phyloP scores from a whole-genome alignment of 2,329 filamentous ascomycete genomes.

The Ophiocordyceps australis region DNA sequence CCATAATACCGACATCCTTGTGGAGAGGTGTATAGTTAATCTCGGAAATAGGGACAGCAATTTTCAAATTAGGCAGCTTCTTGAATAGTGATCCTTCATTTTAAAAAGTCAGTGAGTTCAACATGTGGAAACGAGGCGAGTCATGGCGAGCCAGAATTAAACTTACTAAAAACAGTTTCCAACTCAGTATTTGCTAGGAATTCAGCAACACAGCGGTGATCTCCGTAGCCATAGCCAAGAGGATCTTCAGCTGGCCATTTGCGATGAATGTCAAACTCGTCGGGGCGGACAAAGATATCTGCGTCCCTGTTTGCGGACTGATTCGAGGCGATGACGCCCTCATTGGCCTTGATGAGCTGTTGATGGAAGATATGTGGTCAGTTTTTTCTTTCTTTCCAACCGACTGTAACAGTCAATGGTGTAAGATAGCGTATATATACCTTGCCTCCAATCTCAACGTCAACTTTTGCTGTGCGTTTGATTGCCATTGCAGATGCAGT shows the following conservation, averaged over 20 bases:
- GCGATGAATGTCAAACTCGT: slow-evolving; percentile 24
- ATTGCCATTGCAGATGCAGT: slow-evolving; percentile 27
- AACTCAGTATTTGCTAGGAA: slow-evolving; percentile 22
- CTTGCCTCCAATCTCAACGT: slow-evolving; percentile 23
- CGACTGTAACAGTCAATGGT: too few species aligned
- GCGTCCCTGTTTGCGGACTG: slow-evolving; percentile 28
- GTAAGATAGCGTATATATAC: slow-evolving; percentile 6
- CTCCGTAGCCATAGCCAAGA: slow-evolving; percentile 25
- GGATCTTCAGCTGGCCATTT: slow-evolving; percentile 11
- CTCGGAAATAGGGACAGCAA: background rate
- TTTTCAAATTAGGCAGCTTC: background rate
- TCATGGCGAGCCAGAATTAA: slow-evolving; percentile 25
- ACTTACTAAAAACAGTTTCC: slow-evolving; percentile 22
- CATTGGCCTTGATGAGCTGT: slow-evolving; percentile 18
- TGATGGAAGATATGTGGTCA: too few species aligned
- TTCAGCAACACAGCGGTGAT: slow-evolving; percentile 26
- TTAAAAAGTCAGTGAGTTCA: slow-evolving; percentile 16
- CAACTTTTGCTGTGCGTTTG: slow-evolving; percentile 25
- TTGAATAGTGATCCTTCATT: background rate
- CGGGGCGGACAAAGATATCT: slow-evolving; percentile 19
- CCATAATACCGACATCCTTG: background rate
- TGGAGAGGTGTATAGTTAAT: background rate
- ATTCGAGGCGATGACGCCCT: slow-evolving; percentile 27
- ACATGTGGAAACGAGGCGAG: slow-evolving; percentile 22
- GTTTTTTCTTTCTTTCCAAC: too few species aligned